phyloP scores from a whole-genome alignment of 371 early-diverging fungal species.

The Chytridium lagenaria region DNA sequence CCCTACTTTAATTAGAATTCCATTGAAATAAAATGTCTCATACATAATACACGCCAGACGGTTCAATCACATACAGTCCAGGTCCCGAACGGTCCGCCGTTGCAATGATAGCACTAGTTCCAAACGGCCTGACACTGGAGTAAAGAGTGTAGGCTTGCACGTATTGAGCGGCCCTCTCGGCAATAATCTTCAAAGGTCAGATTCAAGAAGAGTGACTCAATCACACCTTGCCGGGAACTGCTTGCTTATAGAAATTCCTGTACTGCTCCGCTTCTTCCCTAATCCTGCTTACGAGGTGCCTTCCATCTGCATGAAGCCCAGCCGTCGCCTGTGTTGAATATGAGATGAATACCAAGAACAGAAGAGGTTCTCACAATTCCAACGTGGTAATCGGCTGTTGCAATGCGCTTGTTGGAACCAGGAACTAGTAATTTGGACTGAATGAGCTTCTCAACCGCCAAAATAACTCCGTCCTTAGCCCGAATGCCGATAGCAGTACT shows the following conservation, averaged over 20 bases:
- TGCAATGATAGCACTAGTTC: conserved; percentile 83
- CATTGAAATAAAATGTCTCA: conserved; percentile 16
- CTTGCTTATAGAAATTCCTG: conserved; percentile 82
- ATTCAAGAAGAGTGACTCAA: neutral
- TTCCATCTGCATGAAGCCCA: conserved; percentile 94
- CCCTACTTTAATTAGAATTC: conserved; percentile 53
- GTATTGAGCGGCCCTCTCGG: conserved; percentile 91
- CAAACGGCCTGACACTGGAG: conserved; percentile 98
- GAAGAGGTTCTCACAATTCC: conserved; percentile 76
- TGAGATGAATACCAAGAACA: neutral
- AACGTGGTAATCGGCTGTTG: conserved; percentile 88
- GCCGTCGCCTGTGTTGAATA: conserved; percentile 74
- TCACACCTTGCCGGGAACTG: conserved; percentile 81
- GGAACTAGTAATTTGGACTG: conserved; percentile 94
- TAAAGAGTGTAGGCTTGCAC: conserved; percentile 96
- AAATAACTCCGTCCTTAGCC: conserved; percentile 93
- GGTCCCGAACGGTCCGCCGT: conserved; percentile 82
- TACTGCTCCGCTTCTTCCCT: conserved; percentile 92
- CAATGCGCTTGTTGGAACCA: conserved; percentile 90
- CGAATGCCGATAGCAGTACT: conserved; percentile 95
- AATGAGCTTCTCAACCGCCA: conserved; percentile 94
- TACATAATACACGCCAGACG: conserved; percentile 95
- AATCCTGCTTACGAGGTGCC: conserved; percentile 87
- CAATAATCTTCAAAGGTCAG: conserved; percentile 69
- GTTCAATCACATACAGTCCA: conserved; percentile 93